phyloP scores from a whole-genome alignment of 768 basidiomycete species.

The Hortiboletus flavorubellus region DNA sequence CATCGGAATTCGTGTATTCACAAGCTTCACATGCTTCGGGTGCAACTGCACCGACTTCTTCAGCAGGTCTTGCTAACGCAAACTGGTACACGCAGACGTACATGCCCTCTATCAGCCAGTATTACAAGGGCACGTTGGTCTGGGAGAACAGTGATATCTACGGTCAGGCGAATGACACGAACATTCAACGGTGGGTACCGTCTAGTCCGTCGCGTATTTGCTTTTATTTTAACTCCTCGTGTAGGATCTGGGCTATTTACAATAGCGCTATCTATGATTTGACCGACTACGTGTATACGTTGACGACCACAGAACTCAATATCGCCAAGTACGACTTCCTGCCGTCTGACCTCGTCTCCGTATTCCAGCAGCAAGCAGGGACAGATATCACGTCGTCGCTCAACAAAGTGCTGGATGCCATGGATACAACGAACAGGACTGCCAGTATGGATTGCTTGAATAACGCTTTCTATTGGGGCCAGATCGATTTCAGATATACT shows the following conservation, averaged over 20 bases:
- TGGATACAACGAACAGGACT: conserved; percentile 39
- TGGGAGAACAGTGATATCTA: conserved; percentile 39
- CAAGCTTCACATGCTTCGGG: conserved; percentile 61
- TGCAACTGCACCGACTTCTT: conserved; percentile 33
- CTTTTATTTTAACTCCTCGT: conserved; percentile 2
- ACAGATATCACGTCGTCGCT: conserved; percentile 55
- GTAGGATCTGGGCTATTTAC: conserved; percentile 59
- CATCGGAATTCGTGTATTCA: conserved; percentile 37
- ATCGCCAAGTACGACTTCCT: conserved; percentile 51
- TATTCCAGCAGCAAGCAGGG: conserved; percentile 59
- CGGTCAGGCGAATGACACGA: conserved; percentile 36
- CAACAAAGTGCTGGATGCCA: conserved; percentile 40
- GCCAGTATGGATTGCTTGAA: conserved; percentile 50
- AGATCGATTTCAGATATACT: conserved; percentile 55
- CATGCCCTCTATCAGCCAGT: conserved; percentile 53
- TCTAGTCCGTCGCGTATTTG: conserved; percentile 8
- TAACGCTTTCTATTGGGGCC: conserved; percentile 56
- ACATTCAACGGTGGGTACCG: conserved; percentile 27
- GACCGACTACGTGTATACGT: conserved; percentile 64
- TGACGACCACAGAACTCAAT: conserved; percentile 40
- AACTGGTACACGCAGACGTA: conserved; percentile 60
- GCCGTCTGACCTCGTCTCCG: conserved; percentile 41
- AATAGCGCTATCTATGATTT: conserved; percentile 58
- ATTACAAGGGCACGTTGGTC: conserved; percentile 60
- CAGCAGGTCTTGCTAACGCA: conserved; percentile 33